Conservation (phyloP, 2,329 filamentous ascomycete species). For the Stemphylium vesicarium region DNA sequence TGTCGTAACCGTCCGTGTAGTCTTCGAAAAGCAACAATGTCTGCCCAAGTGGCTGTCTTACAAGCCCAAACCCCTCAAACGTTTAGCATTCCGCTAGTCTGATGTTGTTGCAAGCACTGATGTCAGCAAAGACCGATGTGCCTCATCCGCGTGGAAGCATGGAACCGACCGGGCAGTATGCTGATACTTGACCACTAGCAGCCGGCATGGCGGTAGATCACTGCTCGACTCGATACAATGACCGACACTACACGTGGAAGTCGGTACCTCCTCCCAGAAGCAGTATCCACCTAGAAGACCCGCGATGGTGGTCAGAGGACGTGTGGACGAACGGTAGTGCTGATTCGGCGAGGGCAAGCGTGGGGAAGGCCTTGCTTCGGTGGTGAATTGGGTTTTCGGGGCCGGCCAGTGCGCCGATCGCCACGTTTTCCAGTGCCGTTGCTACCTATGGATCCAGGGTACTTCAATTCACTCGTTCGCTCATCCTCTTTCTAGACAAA, state of each 20-base stretch:
- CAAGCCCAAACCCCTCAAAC: no score
- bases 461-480: neutral
- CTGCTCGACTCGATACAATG: neutral
- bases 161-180: no score
- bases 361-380: slow-evolving; percentile 5
- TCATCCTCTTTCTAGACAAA: neutral
- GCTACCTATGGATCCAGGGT: neutral
- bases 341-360: neutral
- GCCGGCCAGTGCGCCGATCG: slow-evolving; percentile 11
- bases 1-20: neutral
- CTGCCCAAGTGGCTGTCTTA: neutral
- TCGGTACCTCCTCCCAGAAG: slow-evolving; percentile 20
- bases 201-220: slow-evolving; percentile 6
- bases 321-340: slow-evolving; percentile 10
- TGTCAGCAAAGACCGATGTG: no score
- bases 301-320: slow-evolving; percentile 18
- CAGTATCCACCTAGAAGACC: slow-evolving; percentile 29
- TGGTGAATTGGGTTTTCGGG: slow-evolving; percentile 14
- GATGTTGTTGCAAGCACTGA: no score
- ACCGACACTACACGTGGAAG: slow-evolving; percentile 13
- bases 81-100: no score
- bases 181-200: neutral
- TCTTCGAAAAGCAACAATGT: neutral
- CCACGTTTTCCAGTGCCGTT: neutral
- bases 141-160: no score